Evolutionary conservation across 768 basidiomycete genomes (phyloP), one percentile per base, ranked within the genome.

Genomic region (Polyporus arcularius): DNA sequence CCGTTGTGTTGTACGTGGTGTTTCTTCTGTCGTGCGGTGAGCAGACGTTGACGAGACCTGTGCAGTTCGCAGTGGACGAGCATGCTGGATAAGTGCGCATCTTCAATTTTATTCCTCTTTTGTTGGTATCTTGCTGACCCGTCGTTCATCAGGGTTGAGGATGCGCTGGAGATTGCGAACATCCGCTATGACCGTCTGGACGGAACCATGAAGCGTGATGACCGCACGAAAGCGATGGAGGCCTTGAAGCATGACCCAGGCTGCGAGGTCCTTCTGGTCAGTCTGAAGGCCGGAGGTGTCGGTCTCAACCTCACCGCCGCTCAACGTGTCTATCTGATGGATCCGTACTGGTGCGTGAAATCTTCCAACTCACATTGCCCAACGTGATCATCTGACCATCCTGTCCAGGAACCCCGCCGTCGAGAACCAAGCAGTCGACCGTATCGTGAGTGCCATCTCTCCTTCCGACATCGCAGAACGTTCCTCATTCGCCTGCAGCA

Each of bases 151-250:
- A 92, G 92, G 72, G 83, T 98, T 55, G 94, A 96, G 74, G 94
- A 96, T 65, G 95, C 94, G 32, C 75, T 98, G 32, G 89, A 93
- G 66, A 79, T 84, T 35, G 85, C 88, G 10, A 82, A 85, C 30
- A 99, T 99, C 70, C 85, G 83, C 28, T 97, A 93, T 72, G 91
- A 95, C 67, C 88, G 97, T 52, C 76, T 99, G 45, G 97, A 99
- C 73, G 97, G 97, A 1, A 95, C 94, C 3, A 99, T 99, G 97
- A 96, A 92, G 72, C 89, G 96, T 50, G 96, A 97, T 55, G 95
- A 96, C 56, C 87, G 97, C 16, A 89, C 87, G 12, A 83, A 84
- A 56, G 92, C 97, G 4, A 96, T 98, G 90, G 94, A 97, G 15
- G 86, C 89, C 2, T 80, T 99, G 60, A 96, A 95, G 76, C 82